Conservation (phyloP, 768 basidiomycete genomes). For the Phaffia australis region DNA sequence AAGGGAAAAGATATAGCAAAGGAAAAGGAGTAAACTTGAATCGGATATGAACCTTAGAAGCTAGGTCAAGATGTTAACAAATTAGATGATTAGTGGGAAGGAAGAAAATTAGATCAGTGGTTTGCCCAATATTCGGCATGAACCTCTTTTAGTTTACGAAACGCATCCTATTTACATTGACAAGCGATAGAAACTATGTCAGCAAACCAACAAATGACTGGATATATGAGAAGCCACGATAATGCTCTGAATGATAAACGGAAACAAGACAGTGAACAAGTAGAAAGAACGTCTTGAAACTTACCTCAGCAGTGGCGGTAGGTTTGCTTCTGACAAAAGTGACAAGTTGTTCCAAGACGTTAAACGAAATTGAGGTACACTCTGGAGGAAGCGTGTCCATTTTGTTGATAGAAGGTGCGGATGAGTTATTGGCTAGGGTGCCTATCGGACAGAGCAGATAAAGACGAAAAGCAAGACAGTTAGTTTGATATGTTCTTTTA, state of each 20-base stretch:
- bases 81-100: neutral
- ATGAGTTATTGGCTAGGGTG: neutral
- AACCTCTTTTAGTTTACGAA: constrained; percentile 7
- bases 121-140: constrained; percentile 18
- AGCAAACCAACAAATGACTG: neutral
- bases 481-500: neutral
- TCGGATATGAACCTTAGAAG: neutral
- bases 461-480: neutral
- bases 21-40: neutral
- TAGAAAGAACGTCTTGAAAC: neutral
- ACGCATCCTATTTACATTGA: constrained; percentile 2
- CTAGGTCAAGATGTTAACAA: too few species aligned
- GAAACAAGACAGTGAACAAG: constrained; percentile 1
- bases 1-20: neutral
- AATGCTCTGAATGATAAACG: neutral
- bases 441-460: neutral
- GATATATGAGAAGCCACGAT: neutral
- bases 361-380: constrained; percentile 14
- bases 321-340: constrained; percentile 6
- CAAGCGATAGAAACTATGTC: neutral
- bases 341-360: constrained; percentile 9
- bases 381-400: constrained; percentile 15
- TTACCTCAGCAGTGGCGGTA: constrained; percentile 4
- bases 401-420: neutral
- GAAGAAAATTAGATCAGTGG: neutral